Evolutionary conservation across 2,329 filamentous ascomycete genomes (phyloP), one percentile per base, ranked within the genome.

Genomic region (Colletotrichum siamense): DNA sequence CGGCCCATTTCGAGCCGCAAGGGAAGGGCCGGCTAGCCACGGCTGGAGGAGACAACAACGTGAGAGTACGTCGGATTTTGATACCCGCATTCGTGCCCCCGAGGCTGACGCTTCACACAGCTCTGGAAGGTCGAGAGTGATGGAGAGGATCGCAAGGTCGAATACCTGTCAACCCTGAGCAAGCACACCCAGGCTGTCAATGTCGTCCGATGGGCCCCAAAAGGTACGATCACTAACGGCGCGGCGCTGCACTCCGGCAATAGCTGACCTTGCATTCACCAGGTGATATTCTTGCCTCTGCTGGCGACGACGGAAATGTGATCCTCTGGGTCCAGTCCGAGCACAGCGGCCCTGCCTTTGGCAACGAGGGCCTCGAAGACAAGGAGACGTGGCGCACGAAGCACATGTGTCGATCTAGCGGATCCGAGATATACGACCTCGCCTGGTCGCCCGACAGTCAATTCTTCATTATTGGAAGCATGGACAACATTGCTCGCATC

Each of bases 181-280:
- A 98, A 98, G 84, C 97, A 99, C 86, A 98, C 96, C 26, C 96
- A 99, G 85, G 96, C 97, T 61, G 97, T 99, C 81, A 99, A 99
- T 87, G 97, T 99, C 52, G 97, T 99, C 69, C 92, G 97, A 81
- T 99, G 97, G 92, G 95, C 95, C 81, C 97, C 97, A 28, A 95
- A 95, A 90, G 96, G 96, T 98, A 89, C 74, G 87, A 49, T n/a
- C 18, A 63, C 16, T 61, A 13, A 36, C 30, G 44, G 16, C 18
- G 10, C 49, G 12, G 22, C 52, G 18, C 64, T 24, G 36, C 34
- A 16, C 49, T 16, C 18, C 49, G 15, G 24, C 16, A 10, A 12
- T 18, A 18, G 36, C 71, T 49, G 24, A 59, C 64, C 8, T 26
- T 69, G 2, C 24, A 8, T 55, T 30, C n/a, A 49, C 44, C 81